A percentile compares a stretch with the other conserved stretches of the same genome.
Evolutionary conservation across 169 alveolate genomes (phyloP).

Genomic region (Miamiensis avidus): DNA sequence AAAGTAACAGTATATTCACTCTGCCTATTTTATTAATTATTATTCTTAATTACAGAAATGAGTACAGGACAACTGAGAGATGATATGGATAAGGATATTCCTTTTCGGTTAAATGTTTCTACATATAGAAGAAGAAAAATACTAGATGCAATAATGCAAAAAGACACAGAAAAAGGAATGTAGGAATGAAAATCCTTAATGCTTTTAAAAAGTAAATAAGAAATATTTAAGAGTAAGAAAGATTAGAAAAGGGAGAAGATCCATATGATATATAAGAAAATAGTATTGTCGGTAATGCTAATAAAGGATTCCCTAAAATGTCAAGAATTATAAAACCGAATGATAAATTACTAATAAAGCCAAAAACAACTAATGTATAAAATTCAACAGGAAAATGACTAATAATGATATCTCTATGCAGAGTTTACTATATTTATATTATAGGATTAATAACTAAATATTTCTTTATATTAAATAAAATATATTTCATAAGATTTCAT

Average conservation of each 20-base stretch:
- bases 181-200: neutral
- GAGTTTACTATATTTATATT: too few relatives aligned
- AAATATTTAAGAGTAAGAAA: neutral
- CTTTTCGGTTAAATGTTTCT: constrained; percentile 45
- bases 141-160: constrained; percentile 4
- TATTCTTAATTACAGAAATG: constrained; percentile 25
- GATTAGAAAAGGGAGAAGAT: neutral
- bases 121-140: constrained; percentile 44
- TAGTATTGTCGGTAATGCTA: neutral
- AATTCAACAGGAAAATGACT: neutral
- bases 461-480: too few relatives aligned
- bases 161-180: neutral
- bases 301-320: neutral
- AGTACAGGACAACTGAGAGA: constrained; percentile 43
- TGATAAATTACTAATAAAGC: neutral
- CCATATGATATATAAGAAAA: neutral
- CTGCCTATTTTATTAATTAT: neutral
- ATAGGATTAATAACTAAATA: too few relatives aligned
- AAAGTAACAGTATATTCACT: constrained; percentile 18
- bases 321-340: neutral
- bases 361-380: neutral
- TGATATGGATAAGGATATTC: constrained; percentile 41
- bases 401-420: too few relatives aligned
- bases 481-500: too few relatives aligned
- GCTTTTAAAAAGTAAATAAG: neutral